A percentile compares a stretch with the other conserved stretches of the same genome.
Conservation (phyloP, 805 yeast species). For the Ogataea chonburiensis region DNA sequence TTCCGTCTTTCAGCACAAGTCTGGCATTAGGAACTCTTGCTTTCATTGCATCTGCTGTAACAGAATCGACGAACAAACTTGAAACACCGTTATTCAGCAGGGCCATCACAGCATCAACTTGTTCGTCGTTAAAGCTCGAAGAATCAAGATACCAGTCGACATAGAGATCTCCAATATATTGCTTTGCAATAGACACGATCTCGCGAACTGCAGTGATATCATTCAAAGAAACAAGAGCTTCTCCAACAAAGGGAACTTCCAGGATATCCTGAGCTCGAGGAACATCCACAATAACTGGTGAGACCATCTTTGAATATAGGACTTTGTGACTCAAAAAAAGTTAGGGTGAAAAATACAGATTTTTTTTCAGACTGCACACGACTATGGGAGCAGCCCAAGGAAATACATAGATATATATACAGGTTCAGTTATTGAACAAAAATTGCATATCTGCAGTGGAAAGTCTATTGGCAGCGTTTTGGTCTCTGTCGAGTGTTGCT, state of each 20-base stretch:
- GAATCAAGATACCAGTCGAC: constrained; percentile 26
- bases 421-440: constrained; percentile 70
- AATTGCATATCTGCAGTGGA: constrained; percentile 96
- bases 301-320: constrained; percentile 26
- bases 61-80: constrained; percentile 25
- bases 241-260: constrained; percentile 29
- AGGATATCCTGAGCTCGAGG: constrained; percentile 14
- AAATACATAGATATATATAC: background rate
- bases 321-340: constrained; percentile 8
- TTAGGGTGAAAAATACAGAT: constrained; percentile 5
- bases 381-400: constrained; percentile 9
- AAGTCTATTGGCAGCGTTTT: constrained; percentile 80
- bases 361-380: constrained; percentile 5
- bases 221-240: constrained; percentile 26
- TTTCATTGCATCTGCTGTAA: constrained; percentile 22
- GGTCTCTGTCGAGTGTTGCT: constrained; percentile 93
- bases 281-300: constrained; percentile 35
- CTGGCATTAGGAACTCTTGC: constrained; percentile 35
- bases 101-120: constrained; percentile 21
- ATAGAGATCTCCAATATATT: constrained; percentile 20
- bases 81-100: constrained; percentile 34
- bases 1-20: constrained; percentile 26
- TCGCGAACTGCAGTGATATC: constrained; percentile 17
- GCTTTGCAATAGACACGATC: constrained; percentile 16
- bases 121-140: constrained; percentile 17